Evolutionary conservation across 23 red algal species (phyloP).

Genomic region (Pyropia haitanensis): DNA sequence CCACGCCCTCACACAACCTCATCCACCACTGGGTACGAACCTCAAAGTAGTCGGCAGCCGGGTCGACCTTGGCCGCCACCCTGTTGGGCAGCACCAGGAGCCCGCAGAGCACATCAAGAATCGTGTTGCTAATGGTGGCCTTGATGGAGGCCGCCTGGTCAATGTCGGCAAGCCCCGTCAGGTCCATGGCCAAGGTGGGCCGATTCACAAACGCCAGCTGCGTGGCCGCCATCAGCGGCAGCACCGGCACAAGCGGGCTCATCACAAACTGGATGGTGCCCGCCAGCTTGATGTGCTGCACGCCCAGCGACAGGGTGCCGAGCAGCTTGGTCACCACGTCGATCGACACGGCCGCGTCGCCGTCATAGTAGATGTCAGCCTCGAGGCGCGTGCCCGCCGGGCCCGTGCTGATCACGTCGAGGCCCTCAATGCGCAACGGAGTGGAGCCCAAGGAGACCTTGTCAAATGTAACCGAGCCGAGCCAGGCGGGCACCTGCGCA

Average conservation of each 20-base stretch:
- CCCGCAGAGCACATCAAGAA: slow-evolving; percentile 25
- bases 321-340: slow-evolving; percentile 6
- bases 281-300: slow-evolving; percentile 32
- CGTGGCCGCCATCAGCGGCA: slow-evolving; percentile 42
- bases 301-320: slow-evolving; percentile 14
- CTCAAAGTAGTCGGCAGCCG: slow-evolving; percentile 22
- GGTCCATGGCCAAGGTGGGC: slow-evolving; percentile 38
- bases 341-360: slow-evolving; percentile 43
- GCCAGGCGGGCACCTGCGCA: slow-evolving; percentile 41
- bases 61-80: slow-evolving; percentile 49
- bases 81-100: slow-evolving; percentile 46
- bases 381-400: slow-evolving; percentile 34
- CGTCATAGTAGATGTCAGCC: slow-evolving; percentile 47
- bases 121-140: slow-evolving; percentile 26
- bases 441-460: slow-evolving; percentile 51
- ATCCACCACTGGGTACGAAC: too few species aligned
- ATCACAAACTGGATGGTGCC: slow-evolving; percentile 33
- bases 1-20: too few species aligned
- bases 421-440: slow-evolving; percentile 42
- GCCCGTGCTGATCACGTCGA: slow-evolving; percentile 35
- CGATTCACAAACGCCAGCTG: slow-evolving; percentile 52
- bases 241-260: slow-evolving; percentile 17
- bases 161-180: slow-evolving; percentile 45
- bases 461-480: slow-evolving; percentile 31
- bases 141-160: slow-evolving; percentile 41